Conservation (phyloP, 169 alveolate species). For the Plasmodium adleri region DNA sequence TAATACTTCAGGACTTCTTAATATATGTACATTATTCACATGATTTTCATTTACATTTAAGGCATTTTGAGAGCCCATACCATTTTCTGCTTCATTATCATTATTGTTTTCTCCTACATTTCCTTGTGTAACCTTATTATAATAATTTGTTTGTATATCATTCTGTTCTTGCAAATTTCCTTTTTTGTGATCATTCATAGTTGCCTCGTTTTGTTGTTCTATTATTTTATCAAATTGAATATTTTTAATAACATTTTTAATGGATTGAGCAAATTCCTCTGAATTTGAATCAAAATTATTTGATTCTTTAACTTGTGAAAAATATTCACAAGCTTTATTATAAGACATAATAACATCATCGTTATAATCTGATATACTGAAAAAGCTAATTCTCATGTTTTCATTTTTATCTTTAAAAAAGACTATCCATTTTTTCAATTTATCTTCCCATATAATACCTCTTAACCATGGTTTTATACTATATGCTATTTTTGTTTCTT, state of each 20-base stretch:
- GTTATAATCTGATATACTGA: slow-evolving; percentile 61
- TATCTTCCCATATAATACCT: slow-evolving; percentile 75
- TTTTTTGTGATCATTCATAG: not conserved
- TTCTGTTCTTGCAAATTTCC: not conserved
- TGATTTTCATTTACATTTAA: not conserved
- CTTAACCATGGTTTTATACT: slow-evolving; percentile 72
- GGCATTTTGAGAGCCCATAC: not conserved
- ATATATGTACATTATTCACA: not conserved
- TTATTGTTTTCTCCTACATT: not conserved
- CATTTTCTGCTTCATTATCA: not conserved
- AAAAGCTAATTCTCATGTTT: slow-evolving; percentile 65
- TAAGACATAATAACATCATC: slow-evolving; percentile 52
- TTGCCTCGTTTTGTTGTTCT: slow-evolving; percentile 1
- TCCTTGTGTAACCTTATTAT: not conserved
- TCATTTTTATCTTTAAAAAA: slow-evolving; percentile 71
- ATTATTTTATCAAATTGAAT: slow-evolving; percentile 40
- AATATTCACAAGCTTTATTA: slow-evolving; percentile 73
- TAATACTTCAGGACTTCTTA: too few species aligned
- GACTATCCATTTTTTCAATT: slow-evolving; percentile 69
- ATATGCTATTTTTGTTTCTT: slow-evolving; percentile 62
- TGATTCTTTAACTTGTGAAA: slow-evolving; percentile 59
- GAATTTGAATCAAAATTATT: slow-evolving; percentile 58
- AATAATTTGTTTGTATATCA: not conserved
- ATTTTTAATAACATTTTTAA: slow-evolving; percentile 37
- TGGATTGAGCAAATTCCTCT: slow-evolving; percentile 43